A percentile compares a stretch with the other conserved stretches of the same genome.
phyloP scores from a whole-genome alignment of 495 filamentous ascomycete species.

The Durotheca rogersii region DNA sequence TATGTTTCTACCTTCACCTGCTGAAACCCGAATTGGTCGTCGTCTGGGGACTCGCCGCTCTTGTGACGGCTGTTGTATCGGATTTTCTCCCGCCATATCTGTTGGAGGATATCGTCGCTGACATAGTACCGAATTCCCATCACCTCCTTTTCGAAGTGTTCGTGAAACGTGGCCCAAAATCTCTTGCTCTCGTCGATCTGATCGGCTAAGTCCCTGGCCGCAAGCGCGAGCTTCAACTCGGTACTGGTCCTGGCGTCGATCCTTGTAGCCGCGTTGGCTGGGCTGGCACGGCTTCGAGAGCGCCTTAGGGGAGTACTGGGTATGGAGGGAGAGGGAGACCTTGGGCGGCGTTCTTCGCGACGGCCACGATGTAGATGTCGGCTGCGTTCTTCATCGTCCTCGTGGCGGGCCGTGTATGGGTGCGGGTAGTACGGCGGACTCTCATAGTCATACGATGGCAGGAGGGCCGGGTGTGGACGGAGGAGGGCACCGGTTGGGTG shows the following conservation, averaged over 20 bases:
- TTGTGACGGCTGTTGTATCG: conserved; percentile 18
- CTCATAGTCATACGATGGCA: conserved; percentile 4
- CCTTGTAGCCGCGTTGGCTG: conserved; percentile 26
- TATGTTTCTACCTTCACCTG: conserved; percentile 31
- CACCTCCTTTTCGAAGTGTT: conserved; percentile 34
- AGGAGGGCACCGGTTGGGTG: not conserved
- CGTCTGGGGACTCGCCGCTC: conserved; percentile 18
- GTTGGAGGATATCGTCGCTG: conserved; percentile 22
- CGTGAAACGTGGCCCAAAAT: conserved; percentile 32
- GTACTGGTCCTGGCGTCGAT: conserved; percentile 5
- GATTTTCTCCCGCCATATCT: conserved; percentile 37
- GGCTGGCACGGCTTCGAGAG: conserved; percentile 11
- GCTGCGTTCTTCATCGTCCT: not conserved
- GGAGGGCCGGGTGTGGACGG: not conserved
- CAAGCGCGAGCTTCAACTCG: conserved; percentile 30
- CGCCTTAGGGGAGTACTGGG: not conserved
- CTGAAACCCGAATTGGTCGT: conserved; percentile 27
- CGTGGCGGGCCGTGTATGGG: too few species aligned
- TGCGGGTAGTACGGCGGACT: conserved; percentile 15
- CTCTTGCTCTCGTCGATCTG: conserved; percentile 31
- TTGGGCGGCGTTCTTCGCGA: not conserved
- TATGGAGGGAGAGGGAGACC: not conserved
- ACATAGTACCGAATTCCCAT: conserved; percentile 30
- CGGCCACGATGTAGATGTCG: not conserved
- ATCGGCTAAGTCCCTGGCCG: conserved; percentile 27